phyloP scores from a whole-genome alignment of 805 yeast species.

The Cyberlindnera maritima region DNA sequence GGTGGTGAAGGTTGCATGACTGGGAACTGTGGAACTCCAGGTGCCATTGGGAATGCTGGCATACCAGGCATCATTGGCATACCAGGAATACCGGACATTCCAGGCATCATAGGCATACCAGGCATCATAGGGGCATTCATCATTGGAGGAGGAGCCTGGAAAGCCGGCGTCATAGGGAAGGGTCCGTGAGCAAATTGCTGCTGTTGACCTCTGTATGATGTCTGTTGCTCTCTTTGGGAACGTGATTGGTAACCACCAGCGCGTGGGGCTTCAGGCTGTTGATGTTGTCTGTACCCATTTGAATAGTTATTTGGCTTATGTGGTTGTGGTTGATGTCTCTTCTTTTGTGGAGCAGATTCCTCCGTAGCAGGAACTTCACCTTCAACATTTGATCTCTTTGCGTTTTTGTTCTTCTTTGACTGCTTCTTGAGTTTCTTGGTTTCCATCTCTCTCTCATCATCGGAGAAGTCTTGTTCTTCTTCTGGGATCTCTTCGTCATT shows the following conservation, averaged over 20 bases:
- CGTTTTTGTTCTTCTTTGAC: conserved; percentile 32
- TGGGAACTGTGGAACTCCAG: conserved; percentile 6
- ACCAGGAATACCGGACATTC: neutral
- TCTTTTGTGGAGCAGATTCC: conserved; percentile 15
- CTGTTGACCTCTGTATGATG: neutral
- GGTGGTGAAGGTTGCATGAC: neutral
- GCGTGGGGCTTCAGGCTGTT: neutral
- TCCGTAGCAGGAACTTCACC: neutral
- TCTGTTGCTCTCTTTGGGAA: conserved; percentile 11
- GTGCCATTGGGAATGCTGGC: conserved; percentile 9
- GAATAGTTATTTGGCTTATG: conserved; percentile 11
- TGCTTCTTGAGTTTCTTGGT: conserved; percentile 64
- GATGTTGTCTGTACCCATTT: neutral
- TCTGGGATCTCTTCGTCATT: conserved; percentile 93
- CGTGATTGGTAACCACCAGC: conserved; percentile 11
- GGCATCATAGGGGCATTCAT: conserved; percentile 1
- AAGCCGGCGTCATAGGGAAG: conserved; percentile 9
- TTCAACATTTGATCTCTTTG: conserved; percentile 8
- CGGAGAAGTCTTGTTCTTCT: conserved; percentile 93
- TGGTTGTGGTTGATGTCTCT: conserved; percentile 18
- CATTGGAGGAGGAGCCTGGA: conserved; percentile 16
- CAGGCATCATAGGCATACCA: conserved; percentile 1
- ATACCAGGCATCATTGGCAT: conserved; percentile 4
- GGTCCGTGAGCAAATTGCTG: neutral
- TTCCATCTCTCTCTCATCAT: conserved; percentile 84